Evolutionary conservation across 108 stramenopile species (phyloP), one percentile per base, ranked within the genome.

Genomic region (Aurantiochytrium sp.): DNA sequence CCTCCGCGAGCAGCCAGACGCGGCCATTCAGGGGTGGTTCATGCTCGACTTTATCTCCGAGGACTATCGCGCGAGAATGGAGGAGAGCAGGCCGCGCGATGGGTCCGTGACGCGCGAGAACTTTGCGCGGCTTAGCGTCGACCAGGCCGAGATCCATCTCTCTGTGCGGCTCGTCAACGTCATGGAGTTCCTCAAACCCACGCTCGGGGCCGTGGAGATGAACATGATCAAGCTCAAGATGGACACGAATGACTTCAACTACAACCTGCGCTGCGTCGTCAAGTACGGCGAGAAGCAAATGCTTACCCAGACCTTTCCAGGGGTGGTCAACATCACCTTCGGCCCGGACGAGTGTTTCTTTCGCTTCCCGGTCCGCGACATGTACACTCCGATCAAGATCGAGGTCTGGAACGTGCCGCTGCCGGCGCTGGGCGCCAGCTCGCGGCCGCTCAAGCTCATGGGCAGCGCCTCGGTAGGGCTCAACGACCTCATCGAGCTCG

Each of bases 321-420:
- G 73, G 10, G 73, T 81, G 21, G 73, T 81, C 21, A 81, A 81
- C 45, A 24, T 81, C 42, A 41, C n/a, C 42, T 81, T 81, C 24
- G 73, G 32, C 30, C 73, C 73, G 0, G 45, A 81, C n/a, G 39
- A 48, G 6, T 41, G 42, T 42, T 81, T 12, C 2, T 81, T 81
- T 48, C 73, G 73, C n/a, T 81, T 81, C 32, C 73, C 73, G 6
- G 73, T 81, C 6, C 73, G 73, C n/a, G 45, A 81, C 45, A 81
- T 81, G 73, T 81, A 30, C 73, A 48, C 39, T 6, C 39, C 39
- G 1, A 48, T 81, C 73, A 48, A 22, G 42, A 48, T 81, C 45
- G 73, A 81, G 32, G 73, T 81, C n/a, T 81, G 73, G 73, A 81
- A 81, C 24, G 73, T 81, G 42, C 73, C 73, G 6, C 21, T 41